Evolutionary conservation across 2,329 filamentous ascomycete genomes (phyloP).

Genomic region (Epichloe bromicola): DNA sequence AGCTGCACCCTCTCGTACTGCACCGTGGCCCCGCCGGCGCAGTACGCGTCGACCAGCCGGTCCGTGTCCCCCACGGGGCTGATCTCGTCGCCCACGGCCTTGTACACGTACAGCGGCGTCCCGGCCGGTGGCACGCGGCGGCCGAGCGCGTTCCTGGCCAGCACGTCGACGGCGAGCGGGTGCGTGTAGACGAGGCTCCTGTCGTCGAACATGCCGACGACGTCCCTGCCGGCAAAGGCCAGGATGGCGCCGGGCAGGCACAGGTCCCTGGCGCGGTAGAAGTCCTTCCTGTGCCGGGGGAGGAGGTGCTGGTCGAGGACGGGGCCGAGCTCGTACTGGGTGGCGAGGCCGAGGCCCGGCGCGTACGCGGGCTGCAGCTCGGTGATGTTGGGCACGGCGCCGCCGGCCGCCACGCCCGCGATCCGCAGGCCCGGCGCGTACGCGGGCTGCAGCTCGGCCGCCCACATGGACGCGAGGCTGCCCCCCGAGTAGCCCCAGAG

Average conservation of each 20-base stretch:
- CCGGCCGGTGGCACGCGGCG: not conserved
- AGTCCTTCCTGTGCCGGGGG: constrained; percentile 15
- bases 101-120: constrained; percentile 1
- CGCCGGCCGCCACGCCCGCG: constrained; percentile 9
- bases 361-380: no score
- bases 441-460: constrained; percentile 7
- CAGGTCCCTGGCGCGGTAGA: constrained; percentile 14
- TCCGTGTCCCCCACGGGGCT: constrained; percentile 1
- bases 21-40: not conserved
- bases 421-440: constrained; percentile 15
- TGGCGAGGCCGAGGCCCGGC: constrained; percentile 11
- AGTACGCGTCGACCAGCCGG: not conserved
- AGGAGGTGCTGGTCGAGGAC: constrained; percentile 9
- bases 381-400: not conserved
- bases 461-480: constrained; percentile 9
- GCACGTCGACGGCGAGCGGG: not conserved
- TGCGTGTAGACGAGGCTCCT: not conserved
- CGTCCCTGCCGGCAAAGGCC: constrained; percentile 21
- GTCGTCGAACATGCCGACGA: constrained; percentile 27
- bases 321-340: constrained; percentile 9
- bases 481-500: no score
- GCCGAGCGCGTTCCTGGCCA: not conserved
- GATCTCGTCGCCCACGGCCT: not conserved
- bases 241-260: constrained; percentile 13
- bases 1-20: not conserved